Evolutionary conservation across 345 rosid genomes (phyloP), one percentile per base, ranked within the genome.

Genomic region (Iberis pinnata): DNA sequence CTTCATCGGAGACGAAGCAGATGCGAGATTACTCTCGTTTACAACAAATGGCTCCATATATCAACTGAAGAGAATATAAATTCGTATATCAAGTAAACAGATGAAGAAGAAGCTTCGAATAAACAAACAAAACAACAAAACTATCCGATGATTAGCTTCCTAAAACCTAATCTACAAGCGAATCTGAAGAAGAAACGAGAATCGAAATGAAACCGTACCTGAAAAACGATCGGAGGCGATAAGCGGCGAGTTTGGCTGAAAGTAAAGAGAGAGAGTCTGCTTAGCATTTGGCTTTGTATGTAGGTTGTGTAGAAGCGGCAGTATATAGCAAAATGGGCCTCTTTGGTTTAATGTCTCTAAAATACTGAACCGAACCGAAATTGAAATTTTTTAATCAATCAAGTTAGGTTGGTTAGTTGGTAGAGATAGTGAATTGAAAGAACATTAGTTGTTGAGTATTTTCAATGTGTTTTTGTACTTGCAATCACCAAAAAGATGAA

Each of bases 251-350:
- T 38, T 47, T 55, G 68, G 61, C 4, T 47, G 61, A 45, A 16
- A 31, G 40, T 20, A 18, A 10, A 52, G 35, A 47, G 50, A 43
- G 26, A 59, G 57, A 32, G 50, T 16, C 2, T 2, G 33, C 48
- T 14, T 22, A 35, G 61, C 18, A 41, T 32, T 18, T 31, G 38
- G 63, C 52, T 56, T 29, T 56, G 51, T 56, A 11, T 32, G 69
- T 65, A 65, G 69, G 63, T 56, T 56, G 58, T 49, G 63, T 26
- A 49, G 58, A 65, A 65, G 70, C 70, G 63, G 70, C 64, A 31
- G 43, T 64, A 20, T 46, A 39, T 8, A 14, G 46, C 31, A n/a
- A 17, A 14, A 22, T 22, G 25, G 25, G 25, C 70, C n/a, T n/a
- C n/a, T n/a, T n/a, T n/a, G n/a, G n/a, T n/a, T n/a, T n/a, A n/a